A percentile compares a stretch with the other conserved stretches of the same genome.
phyloP scores from a whole-genome alignment of 768 basidiomycete genomes.

The Mycena amicta region DNA sequence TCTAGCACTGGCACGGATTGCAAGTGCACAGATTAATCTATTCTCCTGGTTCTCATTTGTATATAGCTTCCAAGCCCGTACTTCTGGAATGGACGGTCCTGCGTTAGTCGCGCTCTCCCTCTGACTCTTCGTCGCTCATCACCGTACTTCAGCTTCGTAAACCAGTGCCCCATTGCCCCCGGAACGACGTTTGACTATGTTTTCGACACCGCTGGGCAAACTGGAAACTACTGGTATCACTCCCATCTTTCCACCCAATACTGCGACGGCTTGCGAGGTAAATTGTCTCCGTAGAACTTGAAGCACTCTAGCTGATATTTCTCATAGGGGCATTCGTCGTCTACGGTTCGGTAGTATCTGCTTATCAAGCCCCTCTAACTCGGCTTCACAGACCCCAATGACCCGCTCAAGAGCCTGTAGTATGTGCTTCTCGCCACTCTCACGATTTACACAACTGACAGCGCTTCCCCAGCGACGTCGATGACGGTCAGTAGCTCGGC shows the following conservation, averaged over 20 bases:
- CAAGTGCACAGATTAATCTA: background rate
- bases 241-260: slow-evolving; percentile 51
- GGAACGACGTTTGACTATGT: slow-evolving; percentile 43
- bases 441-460: background rate
- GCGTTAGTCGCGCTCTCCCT: slow-evolving; percentile 33
- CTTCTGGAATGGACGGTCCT: slow-evolving; percentile 40
- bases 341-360: slow-evolving; percentile 4
- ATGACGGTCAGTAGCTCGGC: slow-evolving; percentile 33
- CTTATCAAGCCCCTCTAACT: background rate
- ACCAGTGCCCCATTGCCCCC: slow-evolving; percentile 48
- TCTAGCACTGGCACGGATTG: slow-evolving; percentile 38
- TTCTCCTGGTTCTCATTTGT: background rate
- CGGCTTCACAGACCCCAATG: slow-evolving; percentile 33
- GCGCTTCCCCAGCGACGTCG: slow-evolving; percentile 32
- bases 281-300: slow-evolving; percentile 33
- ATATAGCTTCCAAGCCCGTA: slow-evolving; percentile 32
- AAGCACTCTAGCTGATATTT: slow-evolving; percentile 9
- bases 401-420: slow-evolving; percentile 39
- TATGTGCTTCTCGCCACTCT: background rate
- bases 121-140: slow-evolving; percentile 1
- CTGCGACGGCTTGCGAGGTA: slow-evolving; percentile 46
- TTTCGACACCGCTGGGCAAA: slow-evolving; percentile 36
- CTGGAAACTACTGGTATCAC: slow-evolving; percentile 46
- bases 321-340: slow-evolving; percentile 15
- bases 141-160: slow-evolving; percentile 38